phyloP scores from a whole-genome alignment of 2,329 filamentous ascomycete species.

The Ophiosphaerella herpotricha region DNA sequence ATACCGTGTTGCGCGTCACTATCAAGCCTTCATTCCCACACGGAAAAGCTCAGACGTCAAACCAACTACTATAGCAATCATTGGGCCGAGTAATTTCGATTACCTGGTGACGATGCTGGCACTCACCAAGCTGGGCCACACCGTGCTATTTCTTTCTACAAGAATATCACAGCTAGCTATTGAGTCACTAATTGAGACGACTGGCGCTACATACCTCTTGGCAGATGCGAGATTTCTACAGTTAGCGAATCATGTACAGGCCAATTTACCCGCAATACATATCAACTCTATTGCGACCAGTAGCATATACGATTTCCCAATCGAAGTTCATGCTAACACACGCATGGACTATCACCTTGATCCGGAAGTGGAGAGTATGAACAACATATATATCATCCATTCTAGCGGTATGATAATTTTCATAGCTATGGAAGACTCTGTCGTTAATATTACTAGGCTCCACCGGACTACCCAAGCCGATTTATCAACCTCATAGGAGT shows the following conservation, averaged over 20 bases:
- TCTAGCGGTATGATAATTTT: conserved; percentile 27
- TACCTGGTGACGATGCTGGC: conserved; percentile 61
- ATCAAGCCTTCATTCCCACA: conserved; percentile 25
- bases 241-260: conserved; percentile 29
- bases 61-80: conserved; percentile 51
- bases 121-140: conserved; percentile 60
- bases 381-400: conserved; percentile 32
- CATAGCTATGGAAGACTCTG: too few relatives aligned
- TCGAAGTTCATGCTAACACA: conserved; percentile 32
- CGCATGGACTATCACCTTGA: conserved; percentile 29
- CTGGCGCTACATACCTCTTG: conserved; percentile 27
- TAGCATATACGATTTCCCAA: conserved; percentile 21
- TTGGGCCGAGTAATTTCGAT: conserved; percentile 60
- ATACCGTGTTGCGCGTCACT: conserved; percentile 29
- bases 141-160: conserved; percentile 60
- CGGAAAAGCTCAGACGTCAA: conserved; percentile 14
- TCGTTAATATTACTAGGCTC: conserved; percentile 48
- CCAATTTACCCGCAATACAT: conserved; percentile 9
- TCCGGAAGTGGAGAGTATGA: conserved; percentile 16
- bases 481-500: conserved; percentile 60
- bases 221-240: conserved; percentile 37
- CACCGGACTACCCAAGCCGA: conserved; percentile 67
- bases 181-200: conserved; percentile 46
- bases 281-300: conserved; percentile 20
- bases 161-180: conserved; percentile 59